Evolutionary conservation across 768 basidiomycete species (phyloP), one percentile per base, ranked within the genome.

Genomic region (Panus rudis): DNA sequence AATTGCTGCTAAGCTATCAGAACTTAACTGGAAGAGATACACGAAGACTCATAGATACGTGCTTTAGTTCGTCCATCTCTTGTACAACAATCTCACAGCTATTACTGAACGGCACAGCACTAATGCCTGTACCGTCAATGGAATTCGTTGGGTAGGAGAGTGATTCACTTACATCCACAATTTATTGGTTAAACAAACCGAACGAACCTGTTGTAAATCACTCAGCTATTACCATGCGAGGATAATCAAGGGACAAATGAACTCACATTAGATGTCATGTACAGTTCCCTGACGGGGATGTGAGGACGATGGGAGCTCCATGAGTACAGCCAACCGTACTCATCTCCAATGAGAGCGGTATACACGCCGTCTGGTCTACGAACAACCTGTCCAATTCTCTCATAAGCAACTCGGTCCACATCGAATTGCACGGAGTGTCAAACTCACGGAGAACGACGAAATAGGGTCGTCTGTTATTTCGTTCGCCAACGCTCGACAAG

Each of bases 31-130:
- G 4, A 52, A 22, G 47, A 46, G 17, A 47, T 32, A 25, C 50
- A 48, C 17, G 49, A 47, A 21, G 58, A 52, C 5, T 27, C 10
- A 37, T 25, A 25, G 6, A 20, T 10, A n/a, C 28, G n/a, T 10
- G 28, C 28, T 30, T 30, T 30, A 22, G 38, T 37, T 8, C 14
- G 23, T 47, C 49, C 75, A 77, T 67, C 66, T 33, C 68, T 51
- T 75, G 65, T 12, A 79, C 64, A 12, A 71, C 58, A n/a, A 82
- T 63, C 48, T 64, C 73, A 24, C 71, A 70, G 4, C 65, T 58
- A 27, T 76, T 67, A 17, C 79, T 79, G 46, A 78, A 71, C 34
- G 75, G 73, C 4, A 79, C 76, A 2, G 78, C 73, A 31, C 79
- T 82, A 48, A 19, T 12, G 20, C 39, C 4, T 3, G 14, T 42